A percentile compares a stretch with the other conserved stretches of the same genome.
Conservation (phyloP, 345 rosid species). For the Corymbia maculata region DNA sequence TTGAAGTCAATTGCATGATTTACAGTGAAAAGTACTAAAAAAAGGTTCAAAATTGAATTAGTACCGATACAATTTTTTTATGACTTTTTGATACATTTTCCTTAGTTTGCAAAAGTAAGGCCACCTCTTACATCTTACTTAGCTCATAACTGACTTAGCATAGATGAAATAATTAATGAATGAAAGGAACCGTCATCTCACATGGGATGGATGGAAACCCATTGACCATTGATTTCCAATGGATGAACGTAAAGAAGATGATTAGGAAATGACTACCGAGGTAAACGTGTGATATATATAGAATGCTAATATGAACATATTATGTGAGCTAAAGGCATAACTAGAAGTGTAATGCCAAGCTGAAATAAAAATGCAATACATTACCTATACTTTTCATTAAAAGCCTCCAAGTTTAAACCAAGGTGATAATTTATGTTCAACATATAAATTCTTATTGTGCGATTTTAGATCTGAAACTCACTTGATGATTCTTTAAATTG, state of each 20-base stretch:
- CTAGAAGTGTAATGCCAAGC: not conserved
- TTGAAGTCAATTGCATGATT: not conserved
- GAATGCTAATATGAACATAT: not conserved
- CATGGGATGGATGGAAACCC: not conserved
- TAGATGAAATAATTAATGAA: not conserved
- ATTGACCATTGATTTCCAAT: not conserved
- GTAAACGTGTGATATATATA: not conserved
- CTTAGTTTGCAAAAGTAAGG: not conserved
- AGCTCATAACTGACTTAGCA: not conserved
- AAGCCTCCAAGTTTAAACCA: not conserved
- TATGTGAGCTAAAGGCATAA: not conserved
- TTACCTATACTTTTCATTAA: not conserved
- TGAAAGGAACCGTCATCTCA: not conserved
- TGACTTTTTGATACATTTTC: too few relatives aligned
- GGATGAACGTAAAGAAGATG: not conserved
- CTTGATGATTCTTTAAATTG: not conserved
- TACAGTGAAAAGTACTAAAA: too few relatives aligned
- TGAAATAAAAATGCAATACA: not conserved
- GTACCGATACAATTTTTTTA: accelerated
- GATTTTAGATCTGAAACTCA: not conserved
- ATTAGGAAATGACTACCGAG: not conserved
- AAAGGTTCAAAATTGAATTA: accelerated
- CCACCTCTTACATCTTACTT: not conserved
- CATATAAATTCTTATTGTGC: not conserved
- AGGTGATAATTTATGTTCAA: not conserved